phyloP scores from a whole-genome alignment of 2,329 filamentous ascomycete genomes.

The Exophiala calicioides region DNA sequence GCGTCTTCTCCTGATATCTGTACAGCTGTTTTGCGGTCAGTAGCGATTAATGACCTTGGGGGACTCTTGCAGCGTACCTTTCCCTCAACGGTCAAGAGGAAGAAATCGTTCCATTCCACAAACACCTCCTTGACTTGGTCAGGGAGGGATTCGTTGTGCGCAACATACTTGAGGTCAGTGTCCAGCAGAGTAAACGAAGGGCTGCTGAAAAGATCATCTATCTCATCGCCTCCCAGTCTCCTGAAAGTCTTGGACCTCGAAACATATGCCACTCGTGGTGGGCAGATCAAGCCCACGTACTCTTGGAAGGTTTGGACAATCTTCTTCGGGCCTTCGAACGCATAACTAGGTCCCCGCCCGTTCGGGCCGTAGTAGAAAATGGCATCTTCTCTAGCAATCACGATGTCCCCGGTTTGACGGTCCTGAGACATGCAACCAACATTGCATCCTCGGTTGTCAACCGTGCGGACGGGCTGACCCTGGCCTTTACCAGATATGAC shows the following conservation, averaged over 20 bases:
- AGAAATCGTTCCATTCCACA: constrained; percentile 86
- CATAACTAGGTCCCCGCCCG: constrained; percentile 82
- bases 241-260: constrained; percentile 64
- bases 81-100: constrained; percentile 85
- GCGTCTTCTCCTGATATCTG: constrained; percentile 84
- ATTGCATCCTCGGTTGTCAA: constrained; percentile 87
- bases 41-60: neutral
- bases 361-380: constrained; percentile 90
- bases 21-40: constrained; percentile 61
- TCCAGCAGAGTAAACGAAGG: constrained; percentile 91
- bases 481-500: constrained; percentile 86
- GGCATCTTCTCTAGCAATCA: constrained; percentile 92
- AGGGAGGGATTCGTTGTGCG: constrained; percentile 81
- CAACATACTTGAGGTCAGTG: constrained; percentile 83
- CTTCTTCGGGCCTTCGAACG: constrained; percentile 88
- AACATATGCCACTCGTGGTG: constrained; percentile 61
- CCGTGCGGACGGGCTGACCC: constrained; percentile 79
- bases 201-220: constrained; percentile 80
- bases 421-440: constrained; percentile 96
- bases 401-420: constrained; percentile 74
- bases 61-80: constrained; percentile 61
- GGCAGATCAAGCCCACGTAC: constrained; percentile 84
- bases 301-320: constrained; percentile 76
- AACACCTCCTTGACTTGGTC: constrained; percentile 79
- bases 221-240: constrained; percentile 69